Evolutionary conservation across 768 basidiomycete genomes (phyloP), one percentile per base, ranked within the genome.

Genomic region (Collybiopsis luxurians): DNA sequence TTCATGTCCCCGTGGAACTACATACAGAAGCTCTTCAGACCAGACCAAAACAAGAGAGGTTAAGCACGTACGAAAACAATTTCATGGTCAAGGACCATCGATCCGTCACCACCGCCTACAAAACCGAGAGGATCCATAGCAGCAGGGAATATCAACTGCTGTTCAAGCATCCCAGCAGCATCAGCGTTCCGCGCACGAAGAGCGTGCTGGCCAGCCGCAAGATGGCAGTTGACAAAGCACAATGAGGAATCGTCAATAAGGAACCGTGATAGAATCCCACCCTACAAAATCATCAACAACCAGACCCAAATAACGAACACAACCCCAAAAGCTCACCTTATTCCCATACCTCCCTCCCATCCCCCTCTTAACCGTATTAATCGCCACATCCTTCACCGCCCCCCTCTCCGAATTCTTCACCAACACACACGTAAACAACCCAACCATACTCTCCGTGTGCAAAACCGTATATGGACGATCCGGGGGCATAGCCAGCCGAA

Each of bases 201-300:
- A 49, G 90, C 89, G 55, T 83, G 81, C 65, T 98, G 95, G 1
- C 96, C 96, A 5, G 93, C 92, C n/a, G 95, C 96, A 58, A 99
- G 81, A 77, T 99, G 96, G 61, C 91, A 94, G 72, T 99, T 99
- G 74, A 98, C 85, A 65, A 97, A 89, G 71, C 96, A 98, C 13
- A 98, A 67, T 0, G 92, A 95, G 1, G 95, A 90, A 69, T 98
- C 94, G 58, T 94, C 94, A 44, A 98, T 79, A 6, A 95, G 83
- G 59, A 97, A 86, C 19, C 95, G 84, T 2, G 90, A 83, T n/a
- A 95, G 82, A 60, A 97, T 95, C 0, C 88, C 95, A 9, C 95
- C 95, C 91, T 95, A 63, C 10, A 53, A 55, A 50, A 24, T 47
- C 28, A 58, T 19, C 55, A 62, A 27, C 34, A 59, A 43, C 50